A percentile compares a stretch with the other conserved stretches of the same genome.
phyloP scores from a whole-genome alignment of 2,329 filamentous ascomycete species.

The Aspergillus pseudotamarii region DNA sequence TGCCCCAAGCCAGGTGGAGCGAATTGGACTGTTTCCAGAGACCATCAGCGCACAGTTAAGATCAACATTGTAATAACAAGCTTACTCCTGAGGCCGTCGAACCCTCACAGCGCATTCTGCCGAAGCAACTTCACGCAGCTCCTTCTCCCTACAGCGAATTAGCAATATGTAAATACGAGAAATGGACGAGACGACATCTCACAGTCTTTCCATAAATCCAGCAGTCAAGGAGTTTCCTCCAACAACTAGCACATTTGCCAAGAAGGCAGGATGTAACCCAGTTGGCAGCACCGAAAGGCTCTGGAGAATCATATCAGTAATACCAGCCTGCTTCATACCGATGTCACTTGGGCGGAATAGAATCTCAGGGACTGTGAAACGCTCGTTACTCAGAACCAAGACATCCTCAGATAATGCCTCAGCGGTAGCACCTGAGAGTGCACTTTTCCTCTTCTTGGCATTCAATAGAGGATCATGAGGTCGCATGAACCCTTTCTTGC shows the following conservation, averaged over 20 bases:
- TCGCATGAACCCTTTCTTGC: slow-evolving; percentile 69
- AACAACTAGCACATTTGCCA: slow-evolving; percentile 86
- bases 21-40: slow-evolving; percentile 60
- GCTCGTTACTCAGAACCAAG: slow-evolving; percentile 85
- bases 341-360: slow-evolving; percentile 86
- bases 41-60: slow-evolving; percentile 13
- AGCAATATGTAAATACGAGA: slow-evolving; percentile 16
- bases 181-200: slow-evolving; percentile 25
- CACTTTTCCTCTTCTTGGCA: slow-evolving; percentile 53
- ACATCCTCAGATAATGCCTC: slow-evolving; percentile 69
- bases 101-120: slow-evolving; percentile 79
- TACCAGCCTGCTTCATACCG: slow-evolving; percentile 78
- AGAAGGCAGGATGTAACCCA: slow-evolving; percentile 79
- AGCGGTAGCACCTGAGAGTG: slow-evolving; percentile 51
- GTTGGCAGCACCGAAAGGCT: slow-evolving; percentile 73
- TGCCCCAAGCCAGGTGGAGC: slow-evolving; percentile 84
- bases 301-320: slow-evolving; percentile 81
- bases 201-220: slow-evolving; percentile 79
- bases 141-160: slow-evolving; percentile 54
- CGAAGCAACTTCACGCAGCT: slow-evolving; percentile 71
- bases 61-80: slow-evolving; percentile 17
- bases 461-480: slow-evolving; percentile 73
- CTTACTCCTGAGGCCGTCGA: slow-evolving; percentile 64
- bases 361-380: slow-evolving; percentile 86
- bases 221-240: slow-evolving; percentile 81